Conservation (phyloP, 2,329 filamentous ascomycete genomes). For the Fusarium sarcochroum region DNA sequence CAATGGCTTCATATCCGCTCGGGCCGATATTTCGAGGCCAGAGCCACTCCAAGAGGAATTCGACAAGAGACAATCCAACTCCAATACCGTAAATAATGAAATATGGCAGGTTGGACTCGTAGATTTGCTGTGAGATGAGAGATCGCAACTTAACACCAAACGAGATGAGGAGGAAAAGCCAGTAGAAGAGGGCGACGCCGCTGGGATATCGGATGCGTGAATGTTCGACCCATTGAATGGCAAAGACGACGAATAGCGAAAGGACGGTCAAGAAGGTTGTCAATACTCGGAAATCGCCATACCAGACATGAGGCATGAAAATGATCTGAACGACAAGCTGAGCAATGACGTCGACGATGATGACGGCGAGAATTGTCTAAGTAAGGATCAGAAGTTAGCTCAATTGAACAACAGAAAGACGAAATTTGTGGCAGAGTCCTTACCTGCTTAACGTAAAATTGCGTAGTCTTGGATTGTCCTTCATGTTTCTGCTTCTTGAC, state of each 20-base stretch:
- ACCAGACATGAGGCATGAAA: conserved; percentile 78
- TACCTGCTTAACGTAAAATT: conserved; percentile 95
- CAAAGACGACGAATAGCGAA: conserved; percentile 81
- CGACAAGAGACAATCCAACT: conserved; percentile 76
- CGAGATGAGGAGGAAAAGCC: conserved; percentile 86
- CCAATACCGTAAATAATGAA: conserved; percentile 83
- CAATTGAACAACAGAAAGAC: conserved; percentile 9
- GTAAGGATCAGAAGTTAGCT: conserved; percentile 50
- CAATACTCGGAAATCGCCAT: conserved; percentile 88
- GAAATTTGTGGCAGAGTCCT: neutral
- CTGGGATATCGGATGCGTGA: conserved; percentile 86
- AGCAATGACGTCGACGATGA: conserved; percentile 76
- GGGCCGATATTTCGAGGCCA: conserved; percentile 78
- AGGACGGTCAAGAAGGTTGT: conserved; percentile 79
- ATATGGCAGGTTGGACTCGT: conserved; percentile 76
- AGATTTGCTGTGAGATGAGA: conserved; percentile 82
- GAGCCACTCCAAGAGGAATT: conserved; percentile 87
- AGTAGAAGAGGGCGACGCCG: conserved; percentile 91
- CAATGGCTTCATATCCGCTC: conserved; percentile 70
- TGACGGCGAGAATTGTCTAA: conserved; percentile 70
- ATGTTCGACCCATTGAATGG: conserved; percentile 89
- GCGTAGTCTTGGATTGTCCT: conserved; percentile 84
- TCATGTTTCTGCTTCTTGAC: conserved; percentile 73
- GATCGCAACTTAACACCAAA: conserved; percentile 88
- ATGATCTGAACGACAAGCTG: conserved; percentile 84